phyloP scores from a whole-genome alignment of 2,329 filamentous ascomycete species.

The Cladosporium colombiae region DNA sequence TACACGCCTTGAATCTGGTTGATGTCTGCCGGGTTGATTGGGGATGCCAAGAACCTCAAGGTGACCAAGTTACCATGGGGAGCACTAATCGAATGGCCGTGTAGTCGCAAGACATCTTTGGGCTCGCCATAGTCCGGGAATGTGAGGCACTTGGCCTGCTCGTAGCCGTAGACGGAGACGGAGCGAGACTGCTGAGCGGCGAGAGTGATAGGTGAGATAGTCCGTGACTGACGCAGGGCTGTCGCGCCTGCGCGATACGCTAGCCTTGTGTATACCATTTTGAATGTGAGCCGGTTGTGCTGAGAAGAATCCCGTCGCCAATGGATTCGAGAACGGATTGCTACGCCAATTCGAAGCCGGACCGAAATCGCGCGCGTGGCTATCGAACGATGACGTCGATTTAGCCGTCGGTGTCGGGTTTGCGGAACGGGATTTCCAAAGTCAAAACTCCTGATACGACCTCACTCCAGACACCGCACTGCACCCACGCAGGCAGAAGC shows the following conservation, averaged over 20 bases:
- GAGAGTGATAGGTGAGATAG: slow-evolving; percentile 9
- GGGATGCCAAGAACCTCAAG: slow-evolving; percentile 82
- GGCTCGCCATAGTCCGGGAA: slow-evolving; percentile 76
- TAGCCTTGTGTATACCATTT: slow-evolving; percentile 31
- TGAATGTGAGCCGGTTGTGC: neutral
- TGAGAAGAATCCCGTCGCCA: neutral
- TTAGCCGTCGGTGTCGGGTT: neutral
- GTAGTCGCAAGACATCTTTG: slow-evolving; percentile 67
- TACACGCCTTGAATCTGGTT: slow-evolving; percentile 98
- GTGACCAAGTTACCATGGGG: slow-evolving; percentile 70
- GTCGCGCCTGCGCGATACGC: slow-evolving; percentile 17
- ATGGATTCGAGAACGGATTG: neutral
- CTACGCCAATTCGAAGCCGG: neutral
- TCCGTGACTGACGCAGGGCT: slow-evolving; percentile 16
- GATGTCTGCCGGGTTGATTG: slow-evolving; percentile 96
- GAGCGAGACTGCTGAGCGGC: slow-evolving; percentile 37
- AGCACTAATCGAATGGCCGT: slow-evolving; percentile 75
- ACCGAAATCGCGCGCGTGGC: neutral
- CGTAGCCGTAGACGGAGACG: slow-evolving; percentile 72
- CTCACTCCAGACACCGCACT: neutral
- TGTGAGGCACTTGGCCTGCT: slow-evolving; percentile 79
- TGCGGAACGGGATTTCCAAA: slow-evolving; percentile 2
- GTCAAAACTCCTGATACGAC: neutral
- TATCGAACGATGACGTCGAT: slow-evolving; percentile 9
- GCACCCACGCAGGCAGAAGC: neutral